Evolutionary conservation across 2,329 filamentous ascomycete genomes (phyloP).

Genomic region (Didymella sp.): DNA sequence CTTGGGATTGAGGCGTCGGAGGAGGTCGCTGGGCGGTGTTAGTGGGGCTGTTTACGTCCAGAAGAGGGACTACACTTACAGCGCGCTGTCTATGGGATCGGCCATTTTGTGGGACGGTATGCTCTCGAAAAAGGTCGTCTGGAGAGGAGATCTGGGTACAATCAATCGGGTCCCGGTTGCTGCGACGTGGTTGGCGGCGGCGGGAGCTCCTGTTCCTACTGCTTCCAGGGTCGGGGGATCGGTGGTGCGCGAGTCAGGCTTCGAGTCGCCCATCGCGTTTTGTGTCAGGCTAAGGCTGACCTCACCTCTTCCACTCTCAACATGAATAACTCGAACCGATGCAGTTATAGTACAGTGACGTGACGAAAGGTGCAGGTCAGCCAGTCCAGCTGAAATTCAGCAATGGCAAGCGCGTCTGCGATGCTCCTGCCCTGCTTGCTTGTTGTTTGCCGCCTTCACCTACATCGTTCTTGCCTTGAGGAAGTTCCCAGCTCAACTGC

Average conservation of each 20-base stretch:
- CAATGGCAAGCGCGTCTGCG: background rate
- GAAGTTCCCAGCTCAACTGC: background rate
- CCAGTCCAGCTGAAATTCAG: background rate
- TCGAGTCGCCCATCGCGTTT: slow-evolving; percentile 22
- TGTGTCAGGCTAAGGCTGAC: slow-evolving; percentile 13
- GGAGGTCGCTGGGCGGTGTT: slow-evolving; percentile 76
- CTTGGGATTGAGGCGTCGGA: slow-evolving; percentile 95
- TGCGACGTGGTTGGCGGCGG: slow-evolving; percentile 11
- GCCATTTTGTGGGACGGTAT: slow-evolving; percentile 36
- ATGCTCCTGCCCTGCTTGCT: background rate
- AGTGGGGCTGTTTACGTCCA: slow-evolving; percentile 3
- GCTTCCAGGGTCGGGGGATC: slow-evolving; percentile 31
- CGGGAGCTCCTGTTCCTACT: slow-evolving; percentile 27
- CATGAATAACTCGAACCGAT: background rate
- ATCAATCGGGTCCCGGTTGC: slow-evolving; percentile 15
- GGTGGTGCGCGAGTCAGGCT: slow-evolving; percentile 34
- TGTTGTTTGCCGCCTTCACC: slow-evolving; percentile 4
- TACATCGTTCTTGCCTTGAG: background rate
- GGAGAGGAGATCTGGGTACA: slow-evolving; percentile 20
- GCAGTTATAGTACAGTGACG: background rate
- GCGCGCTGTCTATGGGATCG: slow-evolving; percentile 67
- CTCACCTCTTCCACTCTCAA: slow-evolving; percentile 14
- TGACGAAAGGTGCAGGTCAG: background rate
- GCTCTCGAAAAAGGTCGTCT: slow-evolving; percentile 22
- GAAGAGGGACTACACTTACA: slow-evolving; percentile 58